These are phyloP conservation scores for Saccharum hybrid DNA, from an alignment of 202 grass and related monocot genomes.

Conservation along the genomic window DNA sequence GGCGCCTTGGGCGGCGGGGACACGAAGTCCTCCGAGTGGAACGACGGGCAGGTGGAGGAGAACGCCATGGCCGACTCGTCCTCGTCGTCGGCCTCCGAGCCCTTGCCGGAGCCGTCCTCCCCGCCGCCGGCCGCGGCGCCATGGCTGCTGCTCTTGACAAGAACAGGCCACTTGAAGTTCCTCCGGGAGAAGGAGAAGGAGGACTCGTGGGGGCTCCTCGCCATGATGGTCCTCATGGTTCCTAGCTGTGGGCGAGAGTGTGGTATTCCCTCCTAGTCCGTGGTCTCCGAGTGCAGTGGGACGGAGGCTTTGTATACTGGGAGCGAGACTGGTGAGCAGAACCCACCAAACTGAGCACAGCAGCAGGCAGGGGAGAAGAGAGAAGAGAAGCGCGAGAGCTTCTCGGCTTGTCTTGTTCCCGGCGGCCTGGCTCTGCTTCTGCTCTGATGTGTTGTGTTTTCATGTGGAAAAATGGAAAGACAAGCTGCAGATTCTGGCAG, in stretches of 20 bases:
- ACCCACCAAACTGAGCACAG: slow-evolving; percentile 55
- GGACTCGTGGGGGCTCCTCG: slow-evolving; percentile 71
- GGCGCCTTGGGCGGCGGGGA: slow-evolving; percentile 37
- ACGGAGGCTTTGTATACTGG: slow-evolving; percentile 44
- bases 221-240: slow-evolving; percentile 81
- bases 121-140: slow-evolving; percentile 4
- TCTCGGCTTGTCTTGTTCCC: slow-evolving; percentile 39
- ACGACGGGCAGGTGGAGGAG: slow-evolving; percentile 53
- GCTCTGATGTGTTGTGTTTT: too few relatives aligned
- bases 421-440: too few relatives aligned
- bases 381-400: slow-evolving; percentile 33
- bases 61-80: slow-evolving; percentile 60
- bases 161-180: slow-evolving; percentile 82
- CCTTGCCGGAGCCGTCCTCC: slow-evolving; percentile 45
- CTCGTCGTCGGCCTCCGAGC: slow-evolving; percentile 49
- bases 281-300: slow-evolving; percentile 11
- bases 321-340: slow-evolving; percentile 61
- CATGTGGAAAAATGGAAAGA: too few relatives aligned
- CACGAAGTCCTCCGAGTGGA: slow-evolving; percentile 58
- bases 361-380: slow-evolving; percentile 14
- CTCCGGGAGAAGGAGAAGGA: slow-evolving; percentile 84
- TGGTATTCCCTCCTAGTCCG: too few relatives aligned
- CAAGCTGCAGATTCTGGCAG: too few relatives aligned
- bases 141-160: slow-evolving; percentile 62
- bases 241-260: slow-evolving; percentile 1